phyloP scores from a whole-genome alignment of 2,329 filamentous ascomycete species.

The Malbranchea zuffiana region DNA sequence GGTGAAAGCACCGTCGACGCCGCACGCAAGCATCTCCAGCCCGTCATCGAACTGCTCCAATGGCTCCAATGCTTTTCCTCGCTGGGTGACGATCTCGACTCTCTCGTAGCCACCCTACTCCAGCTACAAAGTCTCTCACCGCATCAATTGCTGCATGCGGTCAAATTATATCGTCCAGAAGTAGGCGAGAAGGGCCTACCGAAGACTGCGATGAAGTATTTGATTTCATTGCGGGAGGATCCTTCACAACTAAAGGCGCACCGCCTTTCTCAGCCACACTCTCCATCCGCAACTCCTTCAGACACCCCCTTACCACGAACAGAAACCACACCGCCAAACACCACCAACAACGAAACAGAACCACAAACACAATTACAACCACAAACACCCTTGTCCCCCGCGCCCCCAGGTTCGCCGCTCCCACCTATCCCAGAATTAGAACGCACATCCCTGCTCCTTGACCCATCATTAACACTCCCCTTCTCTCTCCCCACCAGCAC shows the following conservation, averaged over 20 bases:
- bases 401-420: constrained; percentile 7
- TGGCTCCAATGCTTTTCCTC: constrained; percentile 98
- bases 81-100: constrained; percentile 78
- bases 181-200: constrained; percentile 88
- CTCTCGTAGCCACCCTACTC: constrained; percentile 75
- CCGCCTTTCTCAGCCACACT: too few species aligned
- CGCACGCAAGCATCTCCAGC: constrained; percentile 71
- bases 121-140: constrained; percentile 77
- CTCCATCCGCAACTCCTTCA: constrained; percentile 23
- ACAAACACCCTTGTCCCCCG: constrained; percentile 1
- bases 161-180: constrained; percentile 85
- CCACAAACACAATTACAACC: constrained; percentile 4
- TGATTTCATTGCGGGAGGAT: constrained; percentile 69
- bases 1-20: constrained; percentile 82
- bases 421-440: constrained; percentile 13
- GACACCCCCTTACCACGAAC: constrained; percentile 17
- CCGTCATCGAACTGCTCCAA: constrained; percentile 85
- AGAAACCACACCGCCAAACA: constrained; percentile 12
- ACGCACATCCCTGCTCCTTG: constrained; percentile 52
- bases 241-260: constrained; percentile 44
- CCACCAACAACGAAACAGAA: constrained; percentile 3
- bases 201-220: constrained; percentile 79
- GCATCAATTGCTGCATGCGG: constrained; percentile 81
- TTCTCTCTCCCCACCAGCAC: constrained; percentile 93
- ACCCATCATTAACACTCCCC: constrained; percentile 83